Percentiles rank a stretch among this genome's conserved stretches.
Conservation (phyloP, 176 grass and related monocot genomes). For the Phragmites australis region DNA sequence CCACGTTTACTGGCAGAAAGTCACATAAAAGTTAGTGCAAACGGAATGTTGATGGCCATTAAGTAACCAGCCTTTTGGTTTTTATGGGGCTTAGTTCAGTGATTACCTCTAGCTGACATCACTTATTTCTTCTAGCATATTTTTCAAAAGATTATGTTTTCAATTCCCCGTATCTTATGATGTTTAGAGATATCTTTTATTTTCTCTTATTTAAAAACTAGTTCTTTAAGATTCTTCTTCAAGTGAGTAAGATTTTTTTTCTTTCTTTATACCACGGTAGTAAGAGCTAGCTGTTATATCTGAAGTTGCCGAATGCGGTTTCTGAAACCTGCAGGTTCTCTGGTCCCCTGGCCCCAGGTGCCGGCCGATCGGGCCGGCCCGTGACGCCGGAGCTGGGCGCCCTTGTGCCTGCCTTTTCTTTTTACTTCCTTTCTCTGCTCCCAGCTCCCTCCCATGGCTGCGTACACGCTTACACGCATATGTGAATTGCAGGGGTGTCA, state of each 20-base stretch:
- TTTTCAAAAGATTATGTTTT: too few relatives aligned
- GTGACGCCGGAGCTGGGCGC: conserved; percentile 30
- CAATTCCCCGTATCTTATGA: too few relatives aligned
- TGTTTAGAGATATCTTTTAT: too few relatives aligned
- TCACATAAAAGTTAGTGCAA: background rate
- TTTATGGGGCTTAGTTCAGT: background rate
- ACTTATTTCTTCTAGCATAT: too few relatives aligned
- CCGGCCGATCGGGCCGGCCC: conserved; percentile 16
- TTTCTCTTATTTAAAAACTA: too few relatives aligned
- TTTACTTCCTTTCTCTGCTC: background rate
- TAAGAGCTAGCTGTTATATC: too few relatives aligned
- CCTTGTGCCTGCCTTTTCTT: background rate
- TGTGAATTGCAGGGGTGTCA: conserved; percentile 62
- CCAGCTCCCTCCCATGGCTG: background rate
- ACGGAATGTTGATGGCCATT: conserved; percentile 31
- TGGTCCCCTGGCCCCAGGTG: conserved; percentile 28
- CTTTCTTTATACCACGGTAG: too few relatives aligned
- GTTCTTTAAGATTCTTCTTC: too few relatives aligned
- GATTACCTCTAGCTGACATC: too few relatives aligned
- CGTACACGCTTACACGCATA: background rate
- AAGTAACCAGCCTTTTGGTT: background rate
- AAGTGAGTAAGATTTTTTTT: too few relatives aligned
- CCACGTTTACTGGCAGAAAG: conserved; percentile 15
- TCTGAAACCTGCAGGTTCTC: conserved; percentile 15
- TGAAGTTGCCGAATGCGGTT: background rate